phyloP scores from a whole-genome alignment of 768 basidiomycete species.

The Ramaria rubella region DNA sequence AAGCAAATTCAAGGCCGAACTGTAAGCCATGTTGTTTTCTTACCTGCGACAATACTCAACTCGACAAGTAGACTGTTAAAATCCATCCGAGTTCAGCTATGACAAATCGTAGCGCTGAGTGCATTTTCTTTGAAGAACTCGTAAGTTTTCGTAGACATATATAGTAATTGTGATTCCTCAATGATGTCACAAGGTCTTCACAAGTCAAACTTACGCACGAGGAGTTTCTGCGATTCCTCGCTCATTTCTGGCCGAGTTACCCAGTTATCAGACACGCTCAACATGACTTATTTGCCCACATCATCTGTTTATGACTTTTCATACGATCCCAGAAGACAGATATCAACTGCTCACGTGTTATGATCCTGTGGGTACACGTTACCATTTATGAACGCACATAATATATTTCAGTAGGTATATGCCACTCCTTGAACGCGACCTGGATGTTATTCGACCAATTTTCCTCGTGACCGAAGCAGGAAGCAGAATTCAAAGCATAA shows the following conservation, averaged over 20 bases:
- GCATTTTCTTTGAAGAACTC: conserved; percentile 90
- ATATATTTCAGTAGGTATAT: no score
- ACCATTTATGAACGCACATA: no score
- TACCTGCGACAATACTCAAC: background rate
- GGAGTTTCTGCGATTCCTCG: conserved; percentile 82
- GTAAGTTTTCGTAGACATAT: conserved; percentile 39
- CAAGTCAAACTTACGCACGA: conserved; percentile 81
- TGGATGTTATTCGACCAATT: no score
- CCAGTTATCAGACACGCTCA: conserved; percentile 7
- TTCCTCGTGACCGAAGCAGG: no score
- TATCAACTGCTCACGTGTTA: no score
- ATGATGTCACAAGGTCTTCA: conserved; percentile 51
- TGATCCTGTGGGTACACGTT: no score
- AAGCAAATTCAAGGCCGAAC: conserved; percentile 71
- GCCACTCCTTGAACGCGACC: no score
- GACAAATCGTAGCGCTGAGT: conserved; percentile 73
- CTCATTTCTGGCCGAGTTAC: conserved; percentile 32
- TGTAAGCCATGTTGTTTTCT: conserved; percentile 31
- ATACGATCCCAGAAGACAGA: background rate
- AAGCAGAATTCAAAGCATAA: background rate
- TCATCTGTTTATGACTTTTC: background rate
- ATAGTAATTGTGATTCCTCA: conserved; percentile 2
- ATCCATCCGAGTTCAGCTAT: conserved; percentile 87
- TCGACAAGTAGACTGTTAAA: conserved; percentile 55
- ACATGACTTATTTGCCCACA: background rate